Percentiles rank a stretch among this genome's conserved stretches.
Conservation (phyloP, 176 grass and related monocot species). For the Aegilops umbellulata region DNA sequence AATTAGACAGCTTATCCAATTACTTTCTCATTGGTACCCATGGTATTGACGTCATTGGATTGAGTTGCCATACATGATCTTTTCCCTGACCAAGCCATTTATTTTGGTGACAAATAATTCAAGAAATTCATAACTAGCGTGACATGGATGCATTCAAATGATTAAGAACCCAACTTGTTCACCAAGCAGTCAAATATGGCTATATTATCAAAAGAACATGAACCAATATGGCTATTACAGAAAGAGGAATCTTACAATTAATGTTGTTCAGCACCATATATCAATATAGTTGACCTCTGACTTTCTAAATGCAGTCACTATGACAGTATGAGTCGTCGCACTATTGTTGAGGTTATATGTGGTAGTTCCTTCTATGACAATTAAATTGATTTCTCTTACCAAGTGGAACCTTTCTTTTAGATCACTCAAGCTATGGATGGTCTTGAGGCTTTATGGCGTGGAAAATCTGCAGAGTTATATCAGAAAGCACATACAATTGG, state of each 20-base stretch:
- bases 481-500: constrained; percentile 59
- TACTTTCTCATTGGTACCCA: background rate
- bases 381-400: background rate
- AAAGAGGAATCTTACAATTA: background rate
- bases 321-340: background rate
- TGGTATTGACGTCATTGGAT: background rate
- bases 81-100: background rate
- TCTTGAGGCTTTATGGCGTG: constrained; percentile 73
- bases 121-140: background rate
- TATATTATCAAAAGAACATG: background rate
- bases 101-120: background rate
- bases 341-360: background rate
- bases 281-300: background rate
- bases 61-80: background rate
- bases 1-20: background rate
- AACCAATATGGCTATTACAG: background rate
- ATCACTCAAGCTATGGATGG: constrained; percentile 81
- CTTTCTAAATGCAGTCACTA: background rate
- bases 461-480: constrained; percentile 70
- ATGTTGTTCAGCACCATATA: background rate
- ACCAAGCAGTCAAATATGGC: background rate
- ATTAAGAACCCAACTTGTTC: background rate
- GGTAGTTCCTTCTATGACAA: background rate
- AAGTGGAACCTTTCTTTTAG: constrained; percentile 35
- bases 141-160: background rate